These are phyloP conservation scores for Antrodiella citrinella DNA, from an alignment of 768 basidiomycete genomes.

Conservation along the genomic window DNA sequence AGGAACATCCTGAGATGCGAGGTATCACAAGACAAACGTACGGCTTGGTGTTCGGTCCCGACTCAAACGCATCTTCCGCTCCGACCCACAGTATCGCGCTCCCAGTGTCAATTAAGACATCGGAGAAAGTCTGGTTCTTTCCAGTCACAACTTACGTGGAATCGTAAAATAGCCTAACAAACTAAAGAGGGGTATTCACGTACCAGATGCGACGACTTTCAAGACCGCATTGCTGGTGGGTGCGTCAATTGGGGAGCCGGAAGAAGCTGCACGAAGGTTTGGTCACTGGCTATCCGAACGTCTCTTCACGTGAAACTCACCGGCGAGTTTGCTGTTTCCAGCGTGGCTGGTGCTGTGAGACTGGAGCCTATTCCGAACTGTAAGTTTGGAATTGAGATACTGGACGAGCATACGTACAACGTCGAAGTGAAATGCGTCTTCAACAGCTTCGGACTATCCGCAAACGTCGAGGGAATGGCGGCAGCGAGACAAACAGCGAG, in stretches of 20 bases:
- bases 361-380: too few relatives aligned
- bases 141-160: conserved; percentile 8
- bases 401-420: not conserved
- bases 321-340: not conserved
- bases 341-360: too few relatives aligned
- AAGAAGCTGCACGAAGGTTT: too few relatives aligned
- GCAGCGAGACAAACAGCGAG: not conserved
- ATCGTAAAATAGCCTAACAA: not conserved
- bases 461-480: not conserved
- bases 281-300: too few relatives aligned
- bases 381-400: too few relatives aligned
- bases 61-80: conserved; percentile 1
- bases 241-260: too few relatives aligned
- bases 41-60: conserved; percentile 2
- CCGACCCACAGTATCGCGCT: conserved; percentile 9
- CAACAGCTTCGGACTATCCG: not conserved
- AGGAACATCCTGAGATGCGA: not conserved
- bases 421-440: not conserved
- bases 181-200: not conserved
- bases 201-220: conserved; percentile 6
- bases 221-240: conserved; percentile 3
- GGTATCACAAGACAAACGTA: not conserved
- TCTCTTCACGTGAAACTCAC: too few relatives aligned
- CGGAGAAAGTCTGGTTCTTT: conserved; percentile 4
- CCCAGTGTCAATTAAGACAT: conserved; percentile 7